phyloP scores from a whole-genome alignment of 495 filamentous ascomycete genomes.

The Penicillium salamii region DNA sequence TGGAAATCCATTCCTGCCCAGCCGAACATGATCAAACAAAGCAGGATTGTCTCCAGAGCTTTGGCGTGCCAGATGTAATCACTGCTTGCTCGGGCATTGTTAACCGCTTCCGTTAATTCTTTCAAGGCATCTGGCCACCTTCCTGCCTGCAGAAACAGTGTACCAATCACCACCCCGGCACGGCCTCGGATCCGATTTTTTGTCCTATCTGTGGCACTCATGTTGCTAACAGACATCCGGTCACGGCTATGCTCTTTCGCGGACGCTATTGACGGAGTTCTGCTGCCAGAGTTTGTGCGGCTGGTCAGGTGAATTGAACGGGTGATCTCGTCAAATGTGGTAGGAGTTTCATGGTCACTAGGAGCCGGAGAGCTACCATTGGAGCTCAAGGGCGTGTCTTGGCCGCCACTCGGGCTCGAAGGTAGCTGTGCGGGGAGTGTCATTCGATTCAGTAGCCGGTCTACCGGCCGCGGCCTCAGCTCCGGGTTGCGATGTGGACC shows the following conservation, averaged over 20 bases:
- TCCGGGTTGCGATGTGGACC: conserved; percentile 45
- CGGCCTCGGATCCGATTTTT: conserved; percentile 82
- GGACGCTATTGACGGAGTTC: conserved; percentile 32
- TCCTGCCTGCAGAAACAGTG: conserved; percentile 82
- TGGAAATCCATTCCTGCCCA: conserved; percentile 87
- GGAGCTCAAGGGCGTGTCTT: conserved; percentile 53
- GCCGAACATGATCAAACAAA: conserved; percentile 78
- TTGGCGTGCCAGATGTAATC: conserved; percentile 98
- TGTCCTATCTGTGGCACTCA: conserved; percentile 77
- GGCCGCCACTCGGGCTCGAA: conserved; percentile 48
- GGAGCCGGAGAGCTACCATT: conserved; percentile 43
- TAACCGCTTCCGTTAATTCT: conserved; percentile 77
- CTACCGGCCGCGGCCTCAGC: conserved; percentile 43
- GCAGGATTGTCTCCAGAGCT: conserved; percentile 79
- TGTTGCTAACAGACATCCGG: conserved; percentile 77
- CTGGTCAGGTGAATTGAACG: conserved; percentile 44
- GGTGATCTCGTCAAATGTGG: conserved; percentile 70
- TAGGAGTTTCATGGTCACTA: conserved; percentile 55
- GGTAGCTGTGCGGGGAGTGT: conserved; percentile 69
- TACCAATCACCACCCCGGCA: conserved; percentile 75
- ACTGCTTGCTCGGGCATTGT: conserved; percentile 72
- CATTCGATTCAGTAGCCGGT: conserved; percentile 60
- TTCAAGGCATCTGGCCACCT: conserved; percentile 86
- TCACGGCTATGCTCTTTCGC: conserved; percentile 62
- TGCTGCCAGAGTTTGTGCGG: conserved; percentile 34